phyloP scores from a whole-genome alignment of 2,329 filamentous ascomycete genomes.

The Phyllosticta citribraziliensis region DNA sequence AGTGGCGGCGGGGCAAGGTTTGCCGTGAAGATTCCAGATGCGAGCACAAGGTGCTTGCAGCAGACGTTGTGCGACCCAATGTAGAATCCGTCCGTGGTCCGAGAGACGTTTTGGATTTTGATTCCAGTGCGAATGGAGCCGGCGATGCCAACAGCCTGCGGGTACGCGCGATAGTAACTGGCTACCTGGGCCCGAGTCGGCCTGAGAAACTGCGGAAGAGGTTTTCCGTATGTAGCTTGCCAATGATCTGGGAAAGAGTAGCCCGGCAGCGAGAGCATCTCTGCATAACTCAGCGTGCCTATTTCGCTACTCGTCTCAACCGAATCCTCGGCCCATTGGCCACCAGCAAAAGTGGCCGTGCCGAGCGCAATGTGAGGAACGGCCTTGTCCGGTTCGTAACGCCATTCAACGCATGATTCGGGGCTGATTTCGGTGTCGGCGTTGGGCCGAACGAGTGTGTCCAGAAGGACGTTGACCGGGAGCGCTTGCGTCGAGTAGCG shows the following conservation, averaged over 20 bases:
- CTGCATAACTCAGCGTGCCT: constrained; percentile 51
- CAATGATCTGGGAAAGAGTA: constrained; percentile 49
- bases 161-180: constrained; percentile 46
- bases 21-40: constrained; percentile 49
- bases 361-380: constrained; percentile 47
- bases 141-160: constrained; percentile 42
- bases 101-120: constrained; percentile 34
- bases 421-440: constrained; percentile 47
- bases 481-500: constrained; percentile 53
- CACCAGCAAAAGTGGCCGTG: constrained; percentile 40
- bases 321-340: constrained; percentile 50
- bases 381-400: constrained; percentile 39
- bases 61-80: constrained; percentile 42
- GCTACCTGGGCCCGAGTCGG: constrained; percentile 46
- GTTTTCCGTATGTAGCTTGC: constrained; percentile 28
- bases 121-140: constrained; percentile 36
- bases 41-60: constrained; percentile 49
- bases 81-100: constrained; percentile 38
- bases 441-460: constrained; percentile 49
- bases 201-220: constrained; percentile 42
- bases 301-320: constrained; percentile 45
- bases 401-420: constrained; percentile 46
- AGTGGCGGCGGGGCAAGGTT: constrained; percentile 42
- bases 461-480: constrained; percentile 50
- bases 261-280: constrained; percentile 50